Evolutionary conservation across 2,329 filamentous ascomycete genomes (phyloP).

Genomic region (Beauveria sp.): DNA sequence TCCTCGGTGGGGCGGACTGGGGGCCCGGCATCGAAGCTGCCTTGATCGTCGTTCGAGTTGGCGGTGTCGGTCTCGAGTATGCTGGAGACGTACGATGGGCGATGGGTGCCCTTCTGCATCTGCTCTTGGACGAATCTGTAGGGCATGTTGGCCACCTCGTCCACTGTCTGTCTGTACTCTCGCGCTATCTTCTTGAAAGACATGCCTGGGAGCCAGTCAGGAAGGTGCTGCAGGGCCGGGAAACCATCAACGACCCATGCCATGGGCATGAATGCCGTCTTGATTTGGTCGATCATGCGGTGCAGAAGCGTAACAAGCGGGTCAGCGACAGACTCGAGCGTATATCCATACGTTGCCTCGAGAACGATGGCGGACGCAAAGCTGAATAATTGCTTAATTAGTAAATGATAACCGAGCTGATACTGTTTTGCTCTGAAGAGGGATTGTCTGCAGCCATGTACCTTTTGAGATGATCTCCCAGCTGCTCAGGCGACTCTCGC

Average conservation of each 20-base stretch:
- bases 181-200: background rate
- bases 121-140: slow-evolving; percentile 16
- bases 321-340: slow-evolving; percentile 15
- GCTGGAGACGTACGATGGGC: slow-evolving; percentile 15
- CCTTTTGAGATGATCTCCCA: slow-evolving; percentile 14
- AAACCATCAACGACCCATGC: background rate
- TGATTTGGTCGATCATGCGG: background rate
- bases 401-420: too few species aligned
- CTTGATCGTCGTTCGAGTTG: background rate
- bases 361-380: slow-evolving; percentile 11
- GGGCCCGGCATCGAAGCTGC: too few species aligned
- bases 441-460: background rate
- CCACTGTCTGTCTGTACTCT: background rate
- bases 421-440: too few species aligned
- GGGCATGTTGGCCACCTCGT: slow-evolving; percentile 13
- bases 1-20: slow-evolving; percentile 8
- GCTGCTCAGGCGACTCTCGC: slow-evolving; percentile 8
- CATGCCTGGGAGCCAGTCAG: background rate
- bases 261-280: background rate
- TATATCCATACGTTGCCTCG: slow-evolving; percentile 16
- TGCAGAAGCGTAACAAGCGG: slow-evolving; percentile 15
- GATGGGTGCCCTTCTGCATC: slow-evolving; percentile 7
- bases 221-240: background rate
- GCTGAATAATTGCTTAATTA: slow-evolving; percentile 7
- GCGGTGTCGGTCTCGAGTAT: slow-evolving; percentile 11